These are phyloP conservation scores for Dryas alaskensis DNA, from an alignment of 306 rosid species.

Conservation along the genomic window DNA sequence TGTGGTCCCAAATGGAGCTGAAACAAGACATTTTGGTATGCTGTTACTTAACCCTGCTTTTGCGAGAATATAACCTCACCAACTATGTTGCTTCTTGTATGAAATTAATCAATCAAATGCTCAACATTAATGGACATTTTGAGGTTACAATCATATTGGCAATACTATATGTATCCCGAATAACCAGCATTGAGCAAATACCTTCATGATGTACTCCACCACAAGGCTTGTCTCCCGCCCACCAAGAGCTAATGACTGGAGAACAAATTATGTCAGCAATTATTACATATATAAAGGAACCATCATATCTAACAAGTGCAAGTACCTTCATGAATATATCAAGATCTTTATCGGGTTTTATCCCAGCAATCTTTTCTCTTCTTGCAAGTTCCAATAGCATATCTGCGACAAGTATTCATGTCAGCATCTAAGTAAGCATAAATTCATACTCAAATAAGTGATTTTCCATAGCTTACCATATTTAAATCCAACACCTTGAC, in stretches of 20 bases:
- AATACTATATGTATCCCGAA: slow-evolving; percentile 4
- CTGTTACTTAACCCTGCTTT: not conserved
- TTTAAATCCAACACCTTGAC: slow-evolving; percentile 92
- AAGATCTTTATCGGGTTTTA: slow-evolving; percentile 95
- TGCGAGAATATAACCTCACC: not conserved
- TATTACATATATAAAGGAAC: slow-evolving; percentile 1
- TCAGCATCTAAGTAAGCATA: slow-evolving; percentile 23
- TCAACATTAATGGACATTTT: not conserved
- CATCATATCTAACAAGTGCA: slow-evolving; percentile 19
- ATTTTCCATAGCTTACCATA: slow-evolving; percentile 53
- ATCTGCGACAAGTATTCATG: slow-evolving; percentile 48
- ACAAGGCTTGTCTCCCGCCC: slow-evolving; percentile 82
- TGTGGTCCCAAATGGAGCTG: not conserved
- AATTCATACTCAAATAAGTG: not conserved
- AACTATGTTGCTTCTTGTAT: not conserved
- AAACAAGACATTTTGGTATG: not conserved
- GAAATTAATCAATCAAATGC: not conserved
- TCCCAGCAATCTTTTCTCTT: slow-evolving; percentile 90
- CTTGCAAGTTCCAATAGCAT: slow-evolving; percentile 94
- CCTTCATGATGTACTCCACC: slow-evolving; percentile 94
- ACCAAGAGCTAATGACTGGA: slow-evolving; percentile 90
- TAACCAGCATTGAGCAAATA: slow-evolving; percentile 47
- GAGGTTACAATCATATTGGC: too few relatives aligned
- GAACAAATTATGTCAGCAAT: slow-evolving; percentile 8
- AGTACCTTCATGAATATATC: slow-evolving; percentile 92